Evolutionary conservation across 1,139 yeast species (phyloP).

Genomic region (Wickerhamomyces sp.): DNA sequence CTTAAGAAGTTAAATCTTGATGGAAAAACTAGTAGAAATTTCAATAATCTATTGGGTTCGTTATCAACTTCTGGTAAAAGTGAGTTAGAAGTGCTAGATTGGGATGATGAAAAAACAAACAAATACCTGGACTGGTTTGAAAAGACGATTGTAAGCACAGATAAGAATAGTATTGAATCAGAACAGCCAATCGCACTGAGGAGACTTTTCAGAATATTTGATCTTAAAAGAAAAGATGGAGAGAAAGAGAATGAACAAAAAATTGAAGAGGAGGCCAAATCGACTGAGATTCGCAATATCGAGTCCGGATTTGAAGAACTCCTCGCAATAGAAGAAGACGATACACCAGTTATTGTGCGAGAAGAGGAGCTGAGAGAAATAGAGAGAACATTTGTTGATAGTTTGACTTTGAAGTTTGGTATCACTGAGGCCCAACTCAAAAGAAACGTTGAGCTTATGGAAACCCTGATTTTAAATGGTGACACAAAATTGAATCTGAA

Average conservation of each 20-base stretch:
- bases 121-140: slow-evolving; percentile 43
- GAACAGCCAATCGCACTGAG: slow-evolving; percentile 30
- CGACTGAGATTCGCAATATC: background rate
- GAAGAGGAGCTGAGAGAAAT: slow-evolving; percentile 2
- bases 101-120: slow-evolving; percentile 37
- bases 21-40: slow-evolving; percentile 1
- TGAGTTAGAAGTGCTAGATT: slow-evolving; percentile 28
- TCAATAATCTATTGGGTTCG: slow-evolving; percentile 5
- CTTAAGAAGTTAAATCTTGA: slow-evolving; percentile 4
- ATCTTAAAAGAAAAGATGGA: slow-evolving; percentile 19
- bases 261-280: background rate
- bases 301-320: slow-evolving; percentile 3
- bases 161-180: slow-evolving; percentile 3
- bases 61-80: slow-evolving; percentile 5
- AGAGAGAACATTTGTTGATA: slow-evolving; percentile 6
- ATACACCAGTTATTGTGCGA: background rate
- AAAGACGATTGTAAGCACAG: slow-evolving; percentile 27
- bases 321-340: background rate
- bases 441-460: background rate
- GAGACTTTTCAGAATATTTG: slow-evolving; percentile 36
- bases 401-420: slow-evolving; percentile 8
- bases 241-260: background rate
- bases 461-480: background rate
- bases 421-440: slow-evolving; percentile 4
- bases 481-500: background rate